Percentiles rank a stretch among this genome's conserved stretches.
phyloP scores from a whole-genome alignment of 1,139 yeast genomes.

The Hyphopichia khmerensis region DNA sequence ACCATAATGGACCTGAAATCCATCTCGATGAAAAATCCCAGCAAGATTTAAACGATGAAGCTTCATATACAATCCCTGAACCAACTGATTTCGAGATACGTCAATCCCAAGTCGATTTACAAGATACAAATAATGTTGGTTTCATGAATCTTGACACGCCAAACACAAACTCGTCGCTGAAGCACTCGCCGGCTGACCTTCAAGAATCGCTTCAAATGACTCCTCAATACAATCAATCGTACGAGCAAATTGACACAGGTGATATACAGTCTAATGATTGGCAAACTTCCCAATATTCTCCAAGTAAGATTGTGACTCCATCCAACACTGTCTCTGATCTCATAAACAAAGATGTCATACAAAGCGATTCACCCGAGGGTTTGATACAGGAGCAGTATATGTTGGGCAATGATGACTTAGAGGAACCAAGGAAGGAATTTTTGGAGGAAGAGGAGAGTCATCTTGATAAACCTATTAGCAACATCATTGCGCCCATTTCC shows the following conservation, averaged over 20 bases:
- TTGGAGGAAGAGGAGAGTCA: background rate
- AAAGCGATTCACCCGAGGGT: slow-evolving; percentile 9
- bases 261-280: background rate
- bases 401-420: slow-evolving; percentile 9
- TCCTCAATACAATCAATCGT: background rate
- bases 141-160: background rate
- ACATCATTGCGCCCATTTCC: too few species aligned
- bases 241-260: background rate
- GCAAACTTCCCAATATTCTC: background rate
- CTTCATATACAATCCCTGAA: too few species aligned
- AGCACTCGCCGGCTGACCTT: background rate
- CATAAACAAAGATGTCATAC: background rate
- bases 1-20: too few species aligned
- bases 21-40: too few species aligned
- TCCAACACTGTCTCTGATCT: background rate
- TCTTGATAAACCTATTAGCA: background rate
- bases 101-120: too few species aligned
- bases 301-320: slow-evolving; percentile 6
- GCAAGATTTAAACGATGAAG: too few species aligned
- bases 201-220: background rate
- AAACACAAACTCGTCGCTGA: background rate
- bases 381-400: slow-evolving; percentile 20
- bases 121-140: background rate
- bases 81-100: too few species aligned
- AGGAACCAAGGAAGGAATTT: background rate